These are phyloP conservation scores for Colletotrichum australisinense DNA, from an alignment of 2,329 filamentous ascomycete species.

Conservation along the genomic window DNA sequence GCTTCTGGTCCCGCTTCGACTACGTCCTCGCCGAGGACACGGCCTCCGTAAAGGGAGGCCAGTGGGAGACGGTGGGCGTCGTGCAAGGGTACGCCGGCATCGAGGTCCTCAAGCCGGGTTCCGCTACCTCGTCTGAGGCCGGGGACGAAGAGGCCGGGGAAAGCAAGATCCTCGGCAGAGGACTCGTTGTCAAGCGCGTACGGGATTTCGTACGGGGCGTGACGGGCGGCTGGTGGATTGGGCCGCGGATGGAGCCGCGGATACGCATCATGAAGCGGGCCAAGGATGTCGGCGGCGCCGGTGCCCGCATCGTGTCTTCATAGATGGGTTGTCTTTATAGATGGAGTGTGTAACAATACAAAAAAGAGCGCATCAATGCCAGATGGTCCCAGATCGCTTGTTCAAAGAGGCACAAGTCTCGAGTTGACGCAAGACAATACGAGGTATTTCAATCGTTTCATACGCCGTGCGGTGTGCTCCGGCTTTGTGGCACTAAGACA, in stretches of 20 bases:
- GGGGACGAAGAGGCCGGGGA: conserved; percentile 32
- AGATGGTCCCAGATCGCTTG: too few relatives aligned
- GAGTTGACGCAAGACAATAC: background rate
- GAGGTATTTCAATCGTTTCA: background rate
- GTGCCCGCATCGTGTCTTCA: conserved; percentile 23
- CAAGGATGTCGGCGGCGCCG: conserved; percentile 34
- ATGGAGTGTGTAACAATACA: too few relatives aligned
- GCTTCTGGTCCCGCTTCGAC: conserved; percentile 74
- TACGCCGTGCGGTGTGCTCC: conserved; percentile 17
- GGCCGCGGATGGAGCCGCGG: conserved; percentile 68
- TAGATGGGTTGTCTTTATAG: background rate
- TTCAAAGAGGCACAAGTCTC: background rate
- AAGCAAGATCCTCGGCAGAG: conserved; percentile 57
- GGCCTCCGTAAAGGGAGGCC: conserved; percentile 55
- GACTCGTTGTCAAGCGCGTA: conserved; percentile 50
- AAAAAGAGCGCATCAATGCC: background rate
- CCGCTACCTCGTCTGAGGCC: conserved; percentile 15
- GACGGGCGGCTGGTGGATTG: conserved; percentile 74
- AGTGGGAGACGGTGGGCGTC: conserved; percentile 68
- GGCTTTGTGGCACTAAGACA: conserved; percentile 9
- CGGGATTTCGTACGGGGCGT: conserved; percentile 54
- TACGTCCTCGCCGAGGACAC: conserved; percentile 70
- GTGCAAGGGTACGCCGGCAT: conserved; percentile 70
- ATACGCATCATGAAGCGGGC: conserved; percentile 61
- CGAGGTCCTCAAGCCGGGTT: conserved; percentile 65